Base-by-base conservation (phyloP, 345 rosid genomes). In the Rhodamnia rubescens region DNA sequence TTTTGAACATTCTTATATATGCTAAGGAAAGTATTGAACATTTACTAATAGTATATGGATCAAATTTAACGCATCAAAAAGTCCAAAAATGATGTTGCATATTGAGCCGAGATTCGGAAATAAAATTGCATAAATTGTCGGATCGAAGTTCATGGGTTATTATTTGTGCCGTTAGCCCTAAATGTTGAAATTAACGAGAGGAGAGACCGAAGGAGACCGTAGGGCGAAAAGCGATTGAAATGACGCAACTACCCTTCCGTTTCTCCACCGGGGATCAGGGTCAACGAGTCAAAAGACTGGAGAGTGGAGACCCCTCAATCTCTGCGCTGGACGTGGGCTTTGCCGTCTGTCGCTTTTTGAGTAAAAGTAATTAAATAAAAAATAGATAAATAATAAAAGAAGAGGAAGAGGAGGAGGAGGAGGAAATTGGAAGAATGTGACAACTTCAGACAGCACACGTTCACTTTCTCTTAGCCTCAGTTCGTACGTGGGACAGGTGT, bases 121-220 rank as follows among this genome's bases (percentile, higher is more conserved):
- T 0, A 1, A 0, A 0, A 1, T 3, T 27, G 1, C 3, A 6
- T 1, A 13, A 13, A n/a, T 13, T 6, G 14, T 0, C 3, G 0
- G 15, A 27, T 0, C 2, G 6, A 59, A 59, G 6, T 13, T 59
- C 0, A 58, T 5, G 0, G 2, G 5, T 4, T 9, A 2, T n/a
- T 2, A 2, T n/a, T 2, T 0, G 0, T n/a, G 8, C 4, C 12
- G 6, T 6, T 57, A 0, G 2, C 9, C 29, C 69, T 13, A 14
- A 36, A 13, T 59, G 36, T 27, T 15, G 9, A 3, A 59, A 13
- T 59, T 13, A 27, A 36, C 40, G 40, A 36, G 40, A 36, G 40
- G 40, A 36, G 40, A 36, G 40, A 36, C 2, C 3, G 40, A 36
- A 2, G 40, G 40, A 36, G 40, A 36, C 40, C 2, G 40, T 36